Evolutionary conservation across 2,329 filamentous ascomycete genomes (phyloP).

Genomic region (Pyrenochaeta sp.): DNA sequence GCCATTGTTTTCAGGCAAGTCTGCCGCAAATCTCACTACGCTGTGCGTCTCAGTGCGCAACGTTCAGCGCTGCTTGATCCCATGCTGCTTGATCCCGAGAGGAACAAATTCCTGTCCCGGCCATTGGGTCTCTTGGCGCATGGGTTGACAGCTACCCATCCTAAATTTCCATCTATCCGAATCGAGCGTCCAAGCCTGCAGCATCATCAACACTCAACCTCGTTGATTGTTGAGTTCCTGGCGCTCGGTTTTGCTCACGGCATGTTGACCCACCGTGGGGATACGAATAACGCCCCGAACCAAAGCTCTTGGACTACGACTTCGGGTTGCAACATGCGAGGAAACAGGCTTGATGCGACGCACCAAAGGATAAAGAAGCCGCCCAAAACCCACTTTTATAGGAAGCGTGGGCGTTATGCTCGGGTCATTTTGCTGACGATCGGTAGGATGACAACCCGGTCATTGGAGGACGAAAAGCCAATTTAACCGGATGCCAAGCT

Average conservation of each 20-base stretch:
- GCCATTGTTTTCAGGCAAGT: neutral
- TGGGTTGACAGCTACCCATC: neutral
- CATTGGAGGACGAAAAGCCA: constrained; percentile 28
- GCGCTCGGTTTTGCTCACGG: constrained; percentile 1
- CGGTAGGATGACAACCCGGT: constrained; percentile 18
- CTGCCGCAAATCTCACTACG: neutral
- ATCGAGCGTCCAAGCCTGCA: neutral
- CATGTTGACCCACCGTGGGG: neutral
- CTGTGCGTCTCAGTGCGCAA: neutral
- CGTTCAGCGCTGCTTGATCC: too few relatives aligned
- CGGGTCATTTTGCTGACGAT: constrained; percentile 16
- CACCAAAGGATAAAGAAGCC: constrained; percentile 16
- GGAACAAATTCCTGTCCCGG: neutral
- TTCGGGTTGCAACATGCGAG: constrained; percentile 20
- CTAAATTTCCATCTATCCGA: constrained; percentile 2
- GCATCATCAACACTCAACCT: constrained; percentile 1
- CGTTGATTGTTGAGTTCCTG: constrained; percentile 1
- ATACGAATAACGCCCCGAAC: neutral
- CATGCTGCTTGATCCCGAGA: neutral
- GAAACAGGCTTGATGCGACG: constrained; percentile 4
- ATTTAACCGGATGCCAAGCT: constrained; percentile 38
- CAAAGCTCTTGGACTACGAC: constrained; percentile 6
- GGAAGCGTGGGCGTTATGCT: constrained; percentile 10
- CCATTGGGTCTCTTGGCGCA: neutral
- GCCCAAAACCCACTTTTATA: neutral